A percentile compares a stretch with the other conserved stretches of the same genome.
phyloP scores from a whole-genome alignment of 139 green algal genomes.

The Chlamydomonas sp. region DNA sequence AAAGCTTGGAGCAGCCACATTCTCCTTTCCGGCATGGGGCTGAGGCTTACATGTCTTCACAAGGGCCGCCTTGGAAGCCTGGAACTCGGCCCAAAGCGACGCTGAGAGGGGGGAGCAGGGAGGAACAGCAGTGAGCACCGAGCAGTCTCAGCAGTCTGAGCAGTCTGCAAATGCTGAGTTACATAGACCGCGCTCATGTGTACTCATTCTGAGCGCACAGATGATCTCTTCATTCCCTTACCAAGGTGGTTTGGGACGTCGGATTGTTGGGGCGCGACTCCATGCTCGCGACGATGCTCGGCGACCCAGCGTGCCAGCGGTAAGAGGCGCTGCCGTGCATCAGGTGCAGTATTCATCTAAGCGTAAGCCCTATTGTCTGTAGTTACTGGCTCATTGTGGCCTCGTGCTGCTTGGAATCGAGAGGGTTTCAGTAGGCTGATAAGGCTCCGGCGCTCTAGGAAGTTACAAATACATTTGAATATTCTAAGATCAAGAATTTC shows the following conservation, averaged over 20 bases:
- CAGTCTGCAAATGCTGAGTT: too few species aligned
- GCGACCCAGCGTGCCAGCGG: slow-evolving; percentile 27
- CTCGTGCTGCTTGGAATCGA: too few species aligned
- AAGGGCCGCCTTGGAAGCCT: not conserved
- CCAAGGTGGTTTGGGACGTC: slow-evolving; percentile 10
- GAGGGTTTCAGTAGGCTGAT: too few species aligned
- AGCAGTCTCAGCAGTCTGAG: too few species aligned
- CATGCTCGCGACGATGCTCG: not conserved
- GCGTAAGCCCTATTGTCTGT: too few species aligned
- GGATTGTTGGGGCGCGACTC: not conserved
- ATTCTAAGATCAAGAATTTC: too few species aligned
- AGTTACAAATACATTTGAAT: too few species aligned
- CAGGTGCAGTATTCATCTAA: too few species aligned
- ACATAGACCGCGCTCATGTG: too few species aligned
- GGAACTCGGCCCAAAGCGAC: slow-evolving; percentile 11
- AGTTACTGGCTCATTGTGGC: too few species aligned
- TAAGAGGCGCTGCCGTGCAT: not conserved
- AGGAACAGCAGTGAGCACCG: not conserved
- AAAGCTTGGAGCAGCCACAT: not conserved
- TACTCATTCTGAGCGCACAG: not conserved
- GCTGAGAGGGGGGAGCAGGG: not conserved
- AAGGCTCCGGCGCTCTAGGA: too few species aligned
- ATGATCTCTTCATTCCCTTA: not conserved
- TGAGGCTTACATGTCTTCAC: too few species aligned
- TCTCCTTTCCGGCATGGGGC: not conserved